Evolutionary conservation across 2,329 filamentous ascomycete genomes (phyloP), one percentile per base, ranked within the genome.

Genomic region (Trichoderma asperellum): DNA sequence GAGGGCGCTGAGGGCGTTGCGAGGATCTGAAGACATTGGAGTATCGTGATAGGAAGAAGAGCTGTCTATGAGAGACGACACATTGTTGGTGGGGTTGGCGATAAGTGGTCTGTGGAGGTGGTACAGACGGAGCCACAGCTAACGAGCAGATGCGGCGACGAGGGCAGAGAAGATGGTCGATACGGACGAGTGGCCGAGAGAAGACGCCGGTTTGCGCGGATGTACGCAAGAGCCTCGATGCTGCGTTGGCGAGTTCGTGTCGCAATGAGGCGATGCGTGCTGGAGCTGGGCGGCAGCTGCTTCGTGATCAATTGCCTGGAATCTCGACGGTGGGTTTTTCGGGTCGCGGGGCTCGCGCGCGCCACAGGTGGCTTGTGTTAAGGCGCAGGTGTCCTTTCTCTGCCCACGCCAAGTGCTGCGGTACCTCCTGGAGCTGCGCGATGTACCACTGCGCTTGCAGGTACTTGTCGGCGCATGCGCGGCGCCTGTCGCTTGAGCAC

Each of bases 1-100:
- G 71, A 88, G 81, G 72, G 85, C 82, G 75, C 83, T 83, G 75
- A 89, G 83, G 68, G 82, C 80, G 43, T 83, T 81, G 71, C 85
- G 80, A 75, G 84, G 79, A 76, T 86, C 82, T 77, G 82, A 76
- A 73, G 81, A 74, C 81, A 83, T 83, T 71, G 65, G 43, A 55
- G 69, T 75, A 70, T 70, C 52, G 24, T 18, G 37, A n/a, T 68
- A 24, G 35, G 60, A 37, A 52, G 49, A 55, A 49, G 47, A 18
- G 11, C 37, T 37, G 34, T 53, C 37, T 65, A 67, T 47, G 68
- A 57, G 58, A 55, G 53, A 57, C 27, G 59, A 49, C 56, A 61
- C 69, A 70, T 70, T 47, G 69, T 69, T 66, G 69, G 64, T 62
- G 57, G 69, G 60, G 68, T 57, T 7, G 11, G 59, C 24, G 64